These are phyloP conservation scores for Ustilago hordei DNA, from an alignment of 1,284 basidiomycete genomes.

Conservation along the genomic window DNA sequence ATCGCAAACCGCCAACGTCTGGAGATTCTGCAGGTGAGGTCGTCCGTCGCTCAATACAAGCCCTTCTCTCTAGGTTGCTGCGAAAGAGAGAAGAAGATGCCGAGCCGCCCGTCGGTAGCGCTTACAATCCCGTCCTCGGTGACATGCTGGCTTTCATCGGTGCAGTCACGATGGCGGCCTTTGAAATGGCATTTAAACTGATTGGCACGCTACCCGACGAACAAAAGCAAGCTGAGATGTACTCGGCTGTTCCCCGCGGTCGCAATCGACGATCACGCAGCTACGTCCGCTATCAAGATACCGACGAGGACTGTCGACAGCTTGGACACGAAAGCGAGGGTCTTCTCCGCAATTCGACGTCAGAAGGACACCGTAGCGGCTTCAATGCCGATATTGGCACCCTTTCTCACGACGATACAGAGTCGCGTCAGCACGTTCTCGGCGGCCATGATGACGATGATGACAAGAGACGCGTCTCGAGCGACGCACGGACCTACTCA, in stretches of 20 bases:
- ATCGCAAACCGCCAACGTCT: conserved; percentile 39
- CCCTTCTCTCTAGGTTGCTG: neutral
- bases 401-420: neutral
- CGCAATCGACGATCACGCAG: conserved; percentile 42
- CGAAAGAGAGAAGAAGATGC: conserved; percentile 2
- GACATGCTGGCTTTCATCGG: conserved; percentile 62
- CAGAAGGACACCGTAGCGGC: neutral
- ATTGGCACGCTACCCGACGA: conserved; percentile 65
- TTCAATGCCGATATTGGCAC: conserved; percentile 11
- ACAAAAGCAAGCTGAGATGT: conserved; percentile 46
- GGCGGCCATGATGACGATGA: conserved; percentile 32
- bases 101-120: conserved; percentile 25
- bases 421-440: conserved; percentile 21
- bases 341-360: conserved; percentile 16
- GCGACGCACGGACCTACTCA: conserved; percentile 8
- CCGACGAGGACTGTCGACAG: conserved; percentile 6
- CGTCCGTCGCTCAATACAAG: conserved; percentile 11
- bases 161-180: conserved; percentile 67
- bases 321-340: conserved; percentile 28
- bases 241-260: conserved; percentile 40
- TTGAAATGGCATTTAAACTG: conserved; percentile 67
- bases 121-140: conserved; percentile 58
- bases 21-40: conserved; percentile 24
- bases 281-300: conserved; percentile 36
- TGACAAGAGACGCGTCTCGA: conserved; percentile 12